phyloP scores from a whole-genome alignment of 306 rosid genomes.

The Biancaea sappan region DNA sequence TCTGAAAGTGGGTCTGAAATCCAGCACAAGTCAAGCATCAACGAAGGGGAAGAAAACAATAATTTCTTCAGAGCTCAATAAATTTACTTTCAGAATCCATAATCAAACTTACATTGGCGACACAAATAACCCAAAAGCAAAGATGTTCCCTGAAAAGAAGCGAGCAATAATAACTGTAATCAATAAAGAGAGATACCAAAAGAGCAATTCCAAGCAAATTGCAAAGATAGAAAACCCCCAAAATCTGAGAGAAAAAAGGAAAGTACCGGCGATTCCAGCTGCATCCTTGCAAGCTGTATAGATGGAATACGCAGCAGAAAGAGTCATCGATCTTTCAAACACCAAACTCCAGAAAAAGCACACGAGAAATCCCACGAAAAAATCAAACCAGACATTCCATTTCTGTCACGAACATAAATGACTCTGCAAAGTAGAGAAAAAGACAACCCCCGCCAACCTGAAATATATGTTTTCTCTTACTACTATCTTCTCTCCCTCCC shows the following conservation, averaged over 20 bases:
- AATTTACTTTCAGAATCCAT: background rate
- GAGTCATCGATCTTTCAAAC: constrained; percentile 50
- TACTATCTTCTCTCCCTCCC: background rate
- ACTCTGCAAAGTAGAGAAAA: no score
- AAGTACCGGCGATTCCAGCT: constrained; percentile 85
- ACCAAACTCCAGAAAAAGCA: background rate
- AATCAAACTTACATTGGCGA: constrained; percentile 83
- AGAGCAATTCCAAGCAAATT: background rate
- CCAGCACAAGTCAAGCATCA: constrained; percentile 21
- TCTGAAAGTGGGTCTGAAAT: constrained; percentile 78
- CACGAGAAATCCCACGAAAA: background rate
- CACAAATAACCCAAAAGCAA: constrained; percentile 88
- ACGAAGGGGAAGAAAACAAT: constrained; percentile 25
- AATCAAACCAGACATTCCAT: background rate
- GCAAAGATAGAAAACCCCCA: constrained; percentile 1
- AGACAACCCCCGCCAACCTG: background rate
- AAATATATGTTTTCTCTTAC: background rate
- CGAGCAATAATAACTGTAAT: constrained; percentile 5
- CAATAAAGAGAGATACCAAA: background rate
- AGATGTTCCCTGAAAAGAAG: constrained; percentile 71
- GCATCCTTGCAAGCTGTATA: constrained; percentile 55
- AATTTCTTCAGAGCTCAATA: constrained; percentile 24
- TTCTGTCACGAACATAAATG: background rate
- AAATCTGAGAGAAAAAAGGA: constrained; percentile 9
- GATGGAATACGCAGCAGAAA: constrained; percentile 27